Conservation (phyloP, 352 stramenopile genomes). For the Pythium utonaiense region DNA sequence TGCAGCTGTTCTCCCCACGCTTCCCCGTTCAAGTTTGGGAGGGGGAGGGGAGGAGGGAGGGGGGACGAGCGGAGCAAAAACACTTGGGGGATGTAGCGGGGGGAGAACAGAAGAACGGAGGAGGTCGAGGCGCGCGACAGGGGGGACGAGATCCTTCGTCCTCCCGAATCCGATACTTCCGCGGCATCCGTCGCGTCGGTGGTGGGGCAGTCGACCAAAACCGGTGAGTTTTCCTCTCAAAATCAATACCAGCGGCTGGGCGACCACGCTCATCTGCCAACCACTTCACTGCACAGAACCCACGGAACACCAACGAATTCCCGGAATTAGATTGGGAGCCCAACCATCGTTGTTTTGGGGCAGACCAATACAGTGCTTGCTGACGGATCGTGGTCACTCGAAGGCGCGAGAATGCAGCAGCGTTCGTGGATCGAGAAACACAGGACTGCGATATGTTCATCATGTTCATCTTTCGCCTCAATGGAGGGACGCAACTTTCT, state of each 20-base stretch:
- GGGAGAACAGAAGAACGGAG: slow-evolving; percentile 11
- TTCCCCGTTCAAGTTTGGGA: slow-evolving; percentile 1
- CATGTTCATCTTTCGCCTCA: neutral
- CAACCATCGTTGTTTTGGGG: slow-evolving; percentile 1
- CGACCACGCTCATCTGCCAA: slow-evolving; percentile 8
- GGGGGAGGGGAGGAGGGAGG: neutral
- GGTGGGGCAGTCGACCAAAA: neutral
- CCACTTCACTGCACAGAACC: slow-evolving; percentile 1
- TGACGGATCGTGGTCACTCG: no score
- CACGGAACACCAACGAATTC: slow-evolving; percentile 19
- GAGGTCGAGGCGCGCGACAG: slow-evolving; percentile 15
- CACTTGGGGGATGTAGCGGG: slow-evolving; percentile 5
- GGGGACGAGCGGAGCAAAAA: slow-evolving; percentile 1
- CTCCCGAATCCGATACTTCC: slow-evolving; percentile 1
- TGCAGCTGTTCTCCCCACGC: slow-evolving; percentile 4
- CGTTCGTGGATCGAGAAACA: no score
- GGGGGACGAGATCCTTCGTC: slow-evolving; percentile 14
- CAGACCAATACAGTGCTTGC: neutral
- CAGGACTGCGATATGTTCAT: no score
- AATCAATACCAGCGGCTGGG: neutral
- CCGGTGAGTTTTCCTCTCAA: neutral
- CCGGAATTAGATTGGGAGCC: slow-evolving; percentile 5
- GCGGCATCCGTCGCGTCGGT: neutral
- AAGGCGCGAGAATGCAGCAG: no score
- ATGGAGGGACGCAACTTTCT: slow-evolving; percentile 7